A percentile compares a stretch with the other conserved stretches of the same genome.
Evolutionary conservation across 306 rosid genomes (phyloP).

Genomic region (Quercus bicolor): DNA sequence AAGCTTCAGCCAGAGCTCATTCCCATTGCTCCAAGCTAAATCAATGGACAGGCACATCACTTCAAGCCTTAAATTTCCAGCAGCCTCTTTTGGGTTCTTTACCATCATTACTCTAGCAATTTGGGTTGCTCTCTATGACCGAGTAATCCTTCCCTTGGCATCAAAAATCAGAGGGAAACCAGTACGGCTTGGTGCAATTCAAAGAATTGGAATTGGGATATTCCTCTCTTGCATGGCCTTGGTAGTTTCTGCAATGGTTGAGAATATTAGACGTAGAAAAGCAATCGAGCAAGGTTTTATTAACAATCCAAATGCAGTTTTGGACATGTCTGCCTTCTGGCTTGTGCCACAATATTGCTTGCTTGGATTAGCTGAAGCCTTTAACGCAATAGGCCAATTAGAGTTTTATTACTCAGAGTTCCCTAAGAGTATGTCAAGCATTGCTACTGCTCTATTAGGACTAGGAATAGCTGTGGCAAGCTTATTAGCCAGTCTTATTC

Average conservation of each 20-base stretch:
- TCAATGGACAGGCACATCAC: slow-evolving; percentile 60
- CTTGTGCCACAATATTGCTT: slow-evolving; percentile 46
- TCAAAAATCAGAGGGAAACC: slow-evolving; percentile 51
- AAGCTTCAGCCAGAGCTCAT: slow-evolving; percentile 44
- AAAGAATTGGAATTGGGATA: slow-evolving; percentile 62
- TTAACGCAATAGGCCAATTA: slow-evolving; percentile 50
- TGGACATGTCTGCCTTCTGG: slow-evolving; percentile 67
- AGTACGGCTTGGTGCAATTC: slow-evolving; percentile 32
- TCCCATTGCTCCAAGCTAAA: slow-evolving; percentile 57
- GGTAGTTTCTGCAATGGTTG: slow-evolving; percentile 46
- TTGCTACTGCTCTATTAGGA: slow-evolving; percentile 45
- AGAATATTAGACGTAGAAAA: slow-evolving; percentile 34
- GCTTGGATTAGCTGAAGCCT: slow-evolving; percentile 62
- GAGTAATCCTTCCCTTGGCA: slow-evolving; percentile 48
- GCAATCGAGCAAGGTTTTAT: slow-evolving; percentile 34
- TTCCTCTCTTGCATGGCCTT: slow-evolving; percentile 38
- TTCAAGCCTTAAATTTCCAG: slow-evolving; percentile 50
- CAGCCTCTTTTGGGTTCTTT: slow-evolving; percentile 59
- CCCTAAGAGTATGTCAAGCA: slow-evolving; percentile 67
- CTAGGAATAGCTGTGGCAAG: slow-evolving; percentile 50
- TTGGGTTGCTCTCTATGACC: slow-evolving; percentile 51
- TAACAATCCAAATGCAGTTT: slow-evolving; percentile 35
- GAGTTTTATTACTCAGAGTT: slow-evolving; percentile 70
- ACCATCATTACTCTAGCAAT: slow-evolving; percentile 28
- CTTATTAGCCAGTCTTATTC: slow-evolving; percentile 42